Conservation (phyloP, 73 alveolate genomes). For the Paraurostyla sp. region DNA sequence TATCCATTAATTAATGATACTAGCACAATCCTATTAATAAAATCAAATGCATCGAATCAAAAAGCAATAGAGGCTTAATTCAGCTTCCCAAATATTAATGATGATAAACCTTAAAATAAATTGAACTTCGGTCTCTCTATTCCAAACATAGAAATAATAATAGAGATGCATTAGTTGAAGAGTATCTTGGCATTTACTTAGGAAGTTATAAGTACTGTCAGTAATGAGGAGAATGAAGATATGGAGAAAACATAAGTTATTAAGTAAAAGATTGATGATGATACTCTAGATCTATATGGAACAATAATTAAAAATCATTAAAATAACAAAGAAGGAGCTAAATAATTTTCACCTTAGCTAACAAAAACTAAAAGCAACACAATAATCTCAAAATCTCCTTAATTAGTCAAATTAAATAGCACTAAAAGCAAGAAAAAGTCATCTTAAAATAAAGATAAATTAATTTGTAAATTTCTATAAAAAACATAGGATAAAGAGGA, state of each 20-base stretch:
- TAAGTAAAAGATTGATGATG: background rate
- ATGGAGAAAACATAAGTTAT: background rate
- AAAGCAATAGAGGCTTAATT: no score
- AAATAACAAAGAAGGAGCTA: background rate
- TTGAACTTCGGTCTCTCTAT: no score
- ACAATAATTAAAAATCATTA: background rate
- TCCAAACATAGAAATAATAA: no score
- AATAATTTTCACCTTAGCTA: background rate
- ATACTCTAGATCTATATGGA: conserved; percentile 13
- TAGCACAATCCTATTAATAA: conserved; percentile 14
- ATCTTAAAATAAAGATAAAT: background rate
- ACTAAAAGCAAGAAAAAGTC: background rate
- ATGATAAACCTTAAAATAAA: no score
- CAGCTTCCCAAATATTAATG: no score
- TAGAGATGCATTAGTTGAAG: no score
- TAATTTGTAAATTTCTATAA: background rate
- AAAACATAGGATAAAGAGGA: background rate
- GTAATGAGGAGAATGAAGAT: no score
- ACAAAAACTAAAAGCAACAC: background rate
- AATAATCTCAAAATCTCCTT: background rate
- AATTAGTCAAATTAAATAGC: background rate
- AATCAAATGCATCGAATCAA: background rate
- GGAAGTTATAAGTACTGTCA: no score
- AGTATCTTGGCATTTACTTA: no score
- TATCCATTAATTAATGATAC: conserved; percentile 42